phyloP scores from a whole-genome alignment of 306 rosid species.

The Purshia tridentata region DNA sequence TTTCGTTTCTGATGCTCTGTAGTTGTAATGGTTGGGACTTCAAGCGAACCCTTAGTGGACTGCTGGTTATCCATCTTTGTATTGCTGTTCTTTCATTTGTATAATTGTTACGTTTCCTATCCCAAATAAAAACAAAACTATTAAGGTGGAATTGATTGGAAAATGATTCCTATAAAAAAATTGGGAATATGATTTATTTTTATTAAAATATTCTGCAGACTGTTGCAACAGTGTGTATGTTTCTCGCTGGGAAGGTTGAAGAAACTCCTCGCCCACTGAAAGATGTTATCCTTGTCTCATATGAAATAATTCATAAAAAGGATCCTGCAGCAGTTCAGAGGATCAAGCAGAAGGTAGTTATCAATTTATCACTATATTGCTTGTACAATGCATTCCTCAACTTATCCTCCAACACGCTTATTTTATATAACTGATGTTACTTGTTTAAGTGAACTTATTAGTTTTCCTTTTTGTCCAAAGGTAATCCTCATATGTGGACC shows the following conservation, averaged over 20 bases:
- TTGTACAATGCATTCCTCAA: not conserved
- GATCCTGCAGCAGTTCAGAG: constrained; percentile 87
- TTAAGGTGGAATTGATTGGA: not conserved
- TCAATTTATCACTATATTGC: constrained; percentile 1
- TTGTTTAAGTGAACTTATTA: not conserved
- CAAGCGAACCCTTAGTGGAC: not conserved
- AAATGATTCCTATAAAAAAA: not conserved
- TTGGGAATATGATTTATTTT: not conserved
- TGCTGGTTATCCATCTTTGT: not conserved
- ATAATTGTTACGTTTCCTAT: not conserved
- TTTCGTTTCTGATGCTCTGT: not conserved
- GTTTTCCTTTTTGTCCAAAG: not conserved
- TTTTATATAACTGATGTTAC: not conserved
- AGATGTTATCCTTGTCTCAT: constrained; percentile 92
- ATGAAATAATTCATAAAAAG: constrained; percentile 89
- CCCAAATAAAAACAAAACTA: not conserved
- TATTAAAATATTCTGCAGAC: constrained; percentile 57
- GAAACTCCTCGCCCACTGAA: constrained; percentile 96
- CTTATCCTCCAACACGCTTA: not conserved
- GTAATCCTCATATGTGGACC: not conserved
- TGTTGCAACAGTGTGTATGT: constrained; percentile 96
- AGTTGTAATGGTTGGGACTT: not conserved
- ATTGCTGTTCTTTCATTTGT: not conserved
- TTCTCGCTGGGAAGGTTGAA: constrained; percentile 99
- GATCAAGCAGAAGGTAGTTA: constrained; percentile 87